Percentiles rank a stretch among this genome's conserved stretches.
phyloP scores from a whole-genome alignment of 495 filamentous ascomycete species.

The Daldinia decipiens region DNA sequence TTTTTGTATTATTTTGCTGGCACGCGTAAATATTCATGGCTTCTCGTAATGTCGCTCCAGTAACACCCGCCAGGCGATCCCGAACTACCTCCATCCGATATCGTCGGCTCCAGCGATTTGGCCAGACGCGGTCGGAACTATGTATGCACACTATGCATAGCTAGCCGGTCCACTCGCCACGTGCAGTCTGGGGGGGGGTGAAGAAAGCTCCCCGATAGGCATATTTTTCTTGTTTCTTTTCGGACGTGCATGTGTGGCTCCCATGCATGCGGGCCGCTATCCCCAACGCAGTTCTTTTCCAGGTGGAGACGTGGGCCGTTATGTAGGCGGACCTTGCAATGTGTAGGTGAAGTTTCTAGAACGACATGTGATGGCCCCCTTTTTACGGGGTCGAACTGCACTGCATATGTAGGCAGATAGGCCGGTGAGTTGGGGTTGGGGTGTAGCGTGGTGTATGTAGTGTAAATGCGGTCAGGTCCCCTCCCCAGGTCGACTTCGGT shows the following conservation, averaged over 20 bases:
- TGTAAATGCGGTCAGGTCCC: conserved; percentile 1
- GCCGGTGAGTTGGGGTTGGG: conserved; percentile 1
- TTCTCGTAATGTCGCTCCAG: conserved; percentile 2
- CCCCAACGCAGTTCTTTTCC: not conserved
- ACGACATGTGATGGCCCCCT: conserved; percentile 1
- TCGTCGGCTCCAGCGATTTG: not conserved
- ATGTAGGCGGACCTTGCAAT: not conserved
- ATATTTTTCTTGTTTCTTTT: not conserved
- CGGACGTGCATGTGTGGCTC: not conserved
- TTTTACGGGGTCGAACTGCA: not conserved
- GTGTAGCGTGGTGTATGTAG: no score
- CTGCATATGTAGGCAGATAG: not conserved
- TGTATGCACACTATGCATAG: not conserved
- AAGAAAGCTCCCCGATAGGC: not conserved
- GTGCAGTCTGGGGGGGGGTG: not conserved
- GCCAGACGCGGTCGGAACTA: not conserved
- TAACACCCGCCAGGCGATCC: conserved; percentile 1
- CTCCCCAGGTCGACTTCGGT: not conserved
- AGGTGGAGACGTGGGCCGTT: not conserved
- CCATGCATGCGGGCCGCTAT: not conserved
- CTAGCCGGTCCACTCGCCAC: not conserved
- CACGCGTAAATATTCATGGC: not conserved
- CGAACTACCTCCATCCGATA: not conserved
- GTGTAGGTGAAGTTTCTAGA: not conserved
- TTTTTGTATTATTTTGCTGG: not conserved